Evolutionary conservation across 345 rosid species (phyloP), one percentile per base, ranked within the genome.

Genomic region (Orychophragmus violaceus): DNA sequence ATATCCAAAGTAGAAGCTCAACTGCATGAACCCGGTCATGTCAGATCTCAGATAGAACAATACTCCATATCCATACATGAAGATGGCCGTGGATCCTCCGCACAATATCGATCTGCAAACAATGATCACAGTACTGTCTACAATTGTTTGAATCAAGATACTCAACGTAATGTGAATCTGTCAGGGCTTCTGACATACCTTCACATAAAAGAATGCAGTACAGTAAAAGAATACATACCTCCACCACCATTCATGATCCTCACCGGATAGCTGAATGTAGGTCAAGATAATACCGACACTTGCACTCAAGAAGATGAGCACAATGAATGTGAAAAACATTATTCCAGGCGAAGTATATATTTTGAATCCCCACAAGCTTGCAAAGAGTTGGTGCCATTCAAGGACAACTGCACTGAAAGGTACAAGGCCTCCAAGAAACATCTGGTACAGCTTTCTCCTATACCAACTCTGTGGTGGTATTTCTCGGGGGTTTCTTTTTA

Each of bases 171-270:
- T 7, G 42, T 52, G n/a, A 3, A 33, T 35, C 12, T 27, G 53
- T 41, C n/a, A 37, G 33, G 52, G 51, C 22, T 33, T 35, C 10
- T 39, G 28, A 59, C 23, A 28, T 46, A 51, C n/a, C n/a, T n/a
- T 14, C 50, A 44, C 18, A 62, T 33, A 55, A 36, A 33, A 44
- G 0, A 41, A 42, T 3, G 5, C 55, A 70, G 25, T 9, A 32
- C 21, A 61, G 42, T 55, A 79, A 60, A 13, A 13, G 46, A 46
- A 48, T 52, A 56, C 78, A 68, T 87, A 87, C 96, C 95, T 89
- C 98, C 98, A 89, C 98, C 95, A 92, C 96, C 96, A 92, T 68
- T 82, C 74, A 66, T 84, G 96, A 77, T 92, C 91, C 74, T 89
- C 96, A 45, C 82, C 75, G 4, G 95, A 84, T 19, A 89, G 88